Conservation (phyloP, 148 eudicot species). For the Vaccinium corymbosum region DNA sequence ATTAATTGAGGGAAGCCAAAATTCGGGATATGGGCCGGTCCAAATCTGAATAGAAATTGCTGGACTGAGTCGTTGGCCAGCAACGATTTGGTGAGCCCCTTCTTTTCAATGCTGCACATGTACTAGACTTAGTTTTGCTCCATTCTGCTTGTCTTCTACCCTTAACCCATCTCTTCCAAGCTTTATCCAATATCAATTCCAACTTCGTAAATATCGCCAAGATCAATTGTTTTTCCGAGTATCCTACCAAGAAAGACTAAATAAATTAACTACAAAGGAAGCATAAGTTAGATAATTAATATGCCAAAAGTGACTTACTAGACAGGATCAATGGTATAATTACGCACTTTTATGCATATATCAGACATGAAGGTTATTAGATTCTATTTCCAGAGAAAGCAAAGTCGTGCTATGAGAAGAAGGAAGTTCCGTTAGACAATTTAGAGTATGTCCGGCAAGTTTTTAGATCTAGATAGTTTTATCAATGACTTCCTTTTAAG, state of each 20-base stretch:
- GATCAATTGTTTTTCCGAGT: background rate
- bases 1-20: background rate
- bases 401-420: too few relatives aligned
- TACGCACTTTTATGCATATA: too few relatives aligned
- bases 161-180: background rate
- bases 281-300: background rate
- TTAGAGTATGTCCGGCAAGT: too few relatives aligned
- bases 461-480: too few relatives aligned
- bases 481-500: too few relatives aligned
- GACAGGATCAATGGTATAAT: too few relatives aligned
- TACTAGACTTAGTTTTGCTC: background rate
- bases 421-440: too few relatives aligned
- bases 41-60: background rate
- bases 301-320: too few relatives aligned
- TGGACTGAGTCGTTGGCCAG: background rate
- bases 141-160: background rate
- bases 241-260: background rate
- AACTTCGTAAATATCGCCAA: background rate
- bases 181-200: background rate
- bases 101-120: background rate
- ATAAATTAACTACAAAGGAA: background rate
- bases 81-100: background rate
- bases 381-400: too few relatives aligned
- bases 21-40: background rate
- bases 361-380: too few relatives aligned